These are phyloP conservation scores for thale cress (Arabidopsis thaliana) DNA, from an alignment of 345 rosid genomes.

Conservation along the genomic window DNA sequence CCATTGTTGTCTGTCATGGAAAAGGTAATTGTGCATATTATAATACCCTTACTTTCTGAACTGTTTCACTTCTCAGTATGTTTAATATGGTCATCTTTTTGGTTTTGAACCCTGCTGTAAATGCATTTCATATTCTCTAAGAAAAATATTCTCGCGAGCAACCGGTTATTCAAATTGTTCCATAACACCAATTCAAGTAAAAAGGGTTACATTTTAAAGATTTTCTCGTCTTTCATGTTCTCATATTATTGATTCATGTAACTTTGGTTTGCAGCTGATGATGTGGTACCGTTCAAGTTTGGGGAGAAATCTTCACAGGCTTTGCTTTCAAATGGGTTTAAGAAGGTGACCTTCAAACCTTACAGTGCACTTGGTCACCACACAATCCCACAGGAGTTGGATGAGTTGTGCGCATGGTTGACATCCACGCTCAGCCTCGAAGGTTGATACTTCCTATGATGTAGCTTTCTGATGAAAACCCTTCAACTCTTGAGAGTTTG, in stretches of 20 bases:
- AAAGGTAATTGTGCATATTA: conserved; percentile 54
- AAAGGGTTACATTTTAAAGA: neutral
- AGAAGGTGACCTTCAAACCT: conserved; percentile 70
- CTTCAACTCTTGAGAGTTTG: neutral
- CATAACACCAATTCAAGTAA: conserved; percentile 2
- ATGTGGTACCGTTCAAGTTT: conserved; percentile 82
- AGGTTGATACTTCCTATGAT: conserved; percentile 7
- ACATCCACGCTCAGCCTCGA: conserved; percentile 70
- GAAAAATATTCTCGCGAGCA: neutral
- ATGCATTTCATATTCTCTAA: conserved; percentile 5
- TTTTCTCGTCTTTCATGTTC: neutral
- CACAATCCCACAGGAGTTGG: conserved; percentile 91
- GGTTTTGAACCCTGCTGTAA: neutral
- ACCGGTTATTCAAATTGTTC: neutral
- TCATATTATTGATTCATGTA: conserved; percentile 18
- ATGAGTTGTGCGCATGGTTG: conserved; percentile 79
- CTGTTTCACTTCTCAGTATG: conserved; percentile 7
- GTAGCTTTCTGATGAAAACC: conserved; percentile 21
- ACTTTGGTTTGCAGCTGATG: conserved; percentile 65
- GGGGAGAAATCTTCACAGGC: conserved; percentile 85
- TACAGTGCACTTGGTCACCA: conserved; percentile 88
- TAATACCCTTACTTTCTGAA: neutral
- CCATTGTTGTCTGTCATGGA: conserved; percentile 86
- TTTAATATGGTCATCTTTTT: neutral
- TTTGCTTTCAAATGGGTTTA: conserved; percentile 67